Evolutionary conservation across 2,329 filamentous ascomycete genomes (phyloP), one percentile per base, ranked within the genome.

Genomic region (Arthrinium phaeospermum): DNA sequence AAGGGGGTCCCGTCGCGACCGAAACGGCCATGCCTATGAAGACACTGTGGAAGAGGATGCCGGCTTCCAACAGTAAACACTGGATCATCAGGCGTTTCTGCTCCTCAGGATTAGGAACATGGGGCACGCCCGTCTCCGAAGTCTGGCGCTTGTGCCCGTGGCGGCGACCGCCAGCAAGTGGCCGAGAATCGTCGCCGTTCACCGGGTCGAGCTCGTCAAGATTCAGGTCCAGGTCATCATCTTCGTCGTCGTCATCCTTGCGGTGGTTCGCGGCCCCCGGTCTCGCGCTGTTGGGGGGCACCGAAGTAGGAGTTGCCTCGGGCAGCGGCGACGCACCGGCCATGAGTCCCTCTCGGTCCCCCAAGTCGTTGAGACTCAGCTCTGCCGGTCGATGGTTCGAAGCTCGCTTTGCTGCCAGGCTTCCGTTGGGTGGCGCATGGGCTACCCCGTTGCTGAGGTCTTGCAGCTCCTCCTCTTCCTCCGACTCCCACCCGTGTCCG

Each of bases 1-100:
- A 96, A 0, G 92, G 90, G 0, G 93, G 92, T 0, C 93, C 93
- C 0, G 93, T 94, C 0, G 94, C 91, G 0, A 96, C 94, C 0
- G 92, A 94, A 44, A 96, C 87, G 4, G 94, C 93, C 93, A 96
- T 95, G 74, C 94, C 94, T 77, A 96, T 96, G 78, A 96, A 96
- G 71, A 96, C 87, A 78, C 91, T 93, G 84, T 96, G 94, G 80
- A 96, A 96, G 22, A 96, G 87, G 74, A 96, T 96, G 27, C 94
- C 94, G 0, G 93, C 93, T 82, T 96, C 94, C 3, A 96, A 88
- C 34, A 96, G 87, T 67, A 96, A 85, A 76, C 93, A 95, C 81
- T 96, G 94, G 13, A 95, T 84, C 76, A 95, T 87, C 75, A 92
- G 88, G 14, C 91, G 88, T 77, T 91, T 89, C 73, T 89, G 87